phyloP scores from a whole-genome alignment of 2,329 filamentous ascomycete species.

The Colletotrichum sp. region DNA sequence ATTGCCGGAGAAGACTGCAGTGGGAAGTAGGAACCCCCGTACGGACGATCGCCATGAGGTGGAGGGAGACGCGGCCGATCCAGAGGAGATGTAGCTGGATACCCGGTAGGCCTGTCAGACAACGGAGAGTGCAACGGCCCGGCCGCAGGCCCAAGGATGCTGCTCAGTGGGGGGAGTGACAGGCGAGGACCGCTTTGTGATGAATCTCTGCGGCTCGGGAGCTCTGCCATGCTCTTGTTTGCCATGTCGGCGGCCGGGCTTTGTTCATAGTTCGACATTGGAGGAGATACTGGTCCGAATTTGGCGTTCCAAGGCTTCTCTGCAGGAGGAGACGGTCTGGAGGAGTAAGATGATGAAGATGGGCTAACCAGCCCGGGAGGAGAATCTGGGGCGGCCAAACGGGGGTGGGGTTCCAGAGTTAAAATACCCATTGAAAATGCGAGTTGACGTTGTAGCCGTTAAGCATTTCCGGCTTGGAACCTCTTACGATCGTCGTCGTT shows the following conservation, averaged over 20 bases:
- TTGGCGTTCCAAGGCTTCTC: constrained; percentile 48
- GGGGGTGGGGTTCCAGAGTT: constrained; percentile 54
- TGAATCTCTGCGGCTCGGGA: constrained; percentile 38
- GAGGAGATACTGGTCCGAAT: constrained; percentile 51
- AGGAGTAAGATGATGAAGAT: constrained; percentile 51
- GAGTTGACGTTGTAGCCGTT: not conserved
- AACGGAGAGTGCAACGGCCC: constrained; percentile 50
- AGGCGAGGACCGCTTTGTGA: constrained; percentile 40
- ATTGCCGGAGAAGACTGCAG: constrained; percentile 40
- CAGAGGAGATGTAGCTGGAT: constrained; percentile 49
- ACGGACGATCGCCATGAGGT: constrained; percentile 38
- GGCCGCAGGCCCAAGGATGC: constrained; percentile 56
- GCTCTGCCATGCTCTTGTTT: constrained; percentile 42
- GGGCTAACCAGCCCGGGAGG: constrained; percentile 60
- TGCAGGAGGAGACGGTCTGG: constrained; percentile 45
- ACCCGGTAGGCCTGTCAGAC: constrained; percentile 49
- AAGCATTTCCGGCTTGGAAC: not conserved
- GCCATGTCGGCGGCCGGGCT: constrained; percentile 48
- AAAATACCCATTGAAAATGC: constrained; percentile 60
- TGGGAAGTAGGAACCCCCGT: constrained; percentile 51
- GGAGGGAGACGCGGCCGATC: constrained; percentile 50
- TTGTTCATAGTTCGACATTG: constrained; percentile 65
- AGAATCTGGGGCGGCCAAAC: constrained; percentile 56
- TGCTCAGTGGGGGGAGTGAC: constrained; percentile 61
- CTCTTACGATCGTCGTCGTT: not conserved